Evolutionary conservation across 768 basidiomycete species (phyloP), one percentile per base, ranked within the genome.

Genomic region (Podaxis rugospora): DNA sequence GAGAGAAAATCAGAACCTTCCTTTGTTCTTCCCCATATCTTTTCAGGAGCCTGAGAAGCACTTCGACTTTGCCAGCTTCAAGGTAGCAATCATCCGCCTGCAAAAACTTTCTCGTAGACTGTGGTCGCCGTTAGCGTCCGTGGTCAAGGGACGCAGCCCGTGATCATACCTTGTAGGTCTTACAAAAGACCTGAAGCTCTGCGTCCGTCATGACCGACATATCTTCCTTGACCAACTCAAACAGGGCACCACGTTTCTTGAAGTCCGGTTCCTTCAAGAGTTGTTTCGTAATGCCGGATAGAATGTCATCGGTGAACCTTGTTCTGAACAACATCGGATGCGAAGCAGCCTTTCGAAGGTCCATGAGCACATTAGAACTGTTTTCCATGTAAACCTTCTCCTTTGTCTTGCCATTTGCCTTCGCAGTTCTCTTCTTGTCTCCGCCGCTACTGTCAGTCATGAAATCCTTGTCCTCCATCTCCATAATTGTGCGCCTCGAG

Each of bases 181-280:
- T 81, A 68, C 90, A 91, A 70, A 95, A 96, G 44, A 84, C 74
- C 68, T 97, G 93, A 37, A 99, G 78, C 74, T 98, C 97, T 6
- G 94, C 89, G 73, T 99, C 97, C 47, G 94, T 96, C 96, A 98
- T 98, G 18, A 97, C 89, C 66, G 91, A 85, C 91, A 99, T 93
- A 72, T 99, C 97, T 72, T 99, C 97, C 70, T 93, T 92, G 54
- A 99, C 93, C 63, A 87, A 84, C 35, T 95, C 85, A 67, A 86
- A 92, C 47, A 91, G 71, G 6, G 90, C 89, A 0, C 87, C 87
- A 14, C 90, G 85, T 71, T 87, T 90, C 74, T 86, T 90, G 74
- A 94, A 98, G 68, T 96, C 93, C 3, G 91, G 87, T 70, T 98
- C 96, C 71, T 93, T 93, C 71, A 98, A 74, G 55, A 97, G 80